Evolutionary conservation across 169 alveolate species (phyloP).

Genomic region (Eimeria praecox): DNA sequence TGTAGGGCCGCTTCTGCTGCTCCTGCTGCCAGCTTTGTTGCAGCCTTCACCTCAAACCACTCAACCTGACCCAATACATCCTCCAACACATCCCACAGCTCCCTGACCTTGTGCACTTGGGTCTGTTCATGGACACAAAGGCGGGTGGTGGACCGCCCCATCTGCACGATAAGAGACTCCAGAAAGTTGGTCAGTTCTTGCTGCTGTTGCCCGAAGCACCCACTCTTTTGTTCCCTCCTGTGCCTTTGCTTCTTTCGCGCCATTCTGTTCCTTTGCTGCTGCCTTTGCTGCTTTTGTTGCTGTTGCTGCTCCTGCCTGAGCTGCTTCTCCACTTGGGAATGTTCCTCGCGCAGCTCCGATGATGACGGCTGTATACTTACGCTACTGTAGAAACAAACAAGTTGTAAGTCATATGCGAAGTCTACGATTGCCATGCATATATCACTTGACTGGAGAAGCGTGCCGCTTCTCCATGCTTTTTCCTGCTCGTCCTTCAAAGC

Average conservation of each 20-base stretch:
- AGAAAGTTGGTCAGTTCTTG: background rate
- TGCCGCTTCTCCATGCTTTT: background rate
- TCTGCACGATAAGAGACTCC: background rate
- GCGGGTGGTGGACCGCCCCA: background rate
- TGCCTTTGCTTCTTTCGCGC: background rate
- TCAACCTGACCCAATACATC: background rate
- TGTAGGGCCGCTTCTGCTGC: background rate
- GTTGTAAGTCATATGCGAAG: background rate
- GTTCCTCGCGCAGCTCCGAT: background rate
- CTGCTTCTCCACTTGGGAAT: background rate
- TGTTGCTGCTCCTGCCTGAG: constrained; percentile 4
- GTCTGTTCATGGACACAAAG: background rate
- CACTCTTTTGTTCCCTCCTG: background rate
- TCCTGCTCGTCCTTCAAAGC: background rate
- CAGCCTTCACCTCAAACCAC: background rate
- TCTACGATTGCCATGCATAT: background rate
- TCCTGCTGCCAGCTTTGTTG: background rate
- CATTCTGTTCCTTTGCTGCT: background rate
- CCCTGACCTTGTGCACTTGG: background rate
- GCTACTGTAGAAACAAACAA: background rate
- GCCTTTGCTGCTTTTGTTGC: background rate
- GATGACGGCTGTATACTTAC: background rate
- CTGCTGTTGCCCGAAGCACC: background rate
- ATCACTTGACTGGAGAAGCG: background rate
- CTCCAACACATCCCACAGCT: background rate